phyloP scores from a whole-genome alignment of 116 monocot species.

The Phalaenopsis hybrid region DNA sequence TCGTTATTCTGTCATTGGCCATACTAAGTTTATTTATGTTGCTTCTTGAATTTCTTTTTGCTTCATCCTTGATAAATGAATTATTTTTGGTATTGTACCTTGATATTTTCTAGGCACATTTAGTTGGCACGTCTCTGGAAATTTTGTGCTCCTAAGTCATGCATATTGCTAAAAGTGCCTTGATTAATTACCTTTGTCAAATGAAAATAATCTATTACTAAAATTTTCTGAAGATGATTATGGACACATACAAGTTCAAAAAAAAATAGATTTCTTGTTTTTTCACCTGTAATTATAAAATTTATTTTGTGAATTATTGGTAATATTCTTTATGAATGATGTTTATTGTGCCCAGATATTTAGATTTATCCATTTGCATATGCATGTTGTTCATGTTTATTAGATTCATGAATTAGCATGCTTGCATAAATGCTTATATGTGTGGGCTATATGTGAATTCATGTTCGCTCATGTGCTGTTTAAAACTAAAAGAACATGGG shows the following conservation, averaged over 20 bases:
- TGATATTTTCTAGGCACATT: constrained; percentile 2
- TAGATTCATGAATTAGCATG: neutral
- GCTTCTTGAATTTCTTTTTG: neutral
- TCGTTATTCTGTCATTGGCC: neutral
- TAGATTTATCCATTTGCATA: neutral
- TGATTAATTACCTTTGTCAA: neutral
- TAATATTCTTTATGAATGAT: neutral
- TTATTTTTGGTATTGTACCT: neutral
- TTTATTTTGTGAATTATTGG: neutral
- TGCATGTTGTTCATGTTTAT: neutral
- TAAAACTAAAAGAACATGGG: neutral
- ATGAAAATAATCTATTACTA: neutral
- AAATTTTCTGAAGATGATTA: neutral
- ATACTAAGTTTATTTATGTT: neutral
- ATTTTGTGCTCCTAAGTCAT: neutral
- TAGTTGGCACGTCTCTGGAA: neutral
- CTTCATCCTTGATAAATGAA: neutral
- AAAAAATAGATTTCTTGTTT: neutral
- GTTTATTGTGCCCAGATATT: neutral
- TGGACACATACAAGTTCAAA: neutral
- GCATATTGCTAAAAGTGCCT: neutral
- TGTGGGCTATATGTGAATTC: neutral
- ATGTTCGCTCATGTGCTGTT: neutral
- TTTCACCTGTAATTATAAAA: neutral
- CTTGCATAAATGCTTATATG: neutral